Evolutionary conservation across 768 basidiomycete genomes (phyloP).

Genomic region (Tricholoma furcatifolium): DNA sequence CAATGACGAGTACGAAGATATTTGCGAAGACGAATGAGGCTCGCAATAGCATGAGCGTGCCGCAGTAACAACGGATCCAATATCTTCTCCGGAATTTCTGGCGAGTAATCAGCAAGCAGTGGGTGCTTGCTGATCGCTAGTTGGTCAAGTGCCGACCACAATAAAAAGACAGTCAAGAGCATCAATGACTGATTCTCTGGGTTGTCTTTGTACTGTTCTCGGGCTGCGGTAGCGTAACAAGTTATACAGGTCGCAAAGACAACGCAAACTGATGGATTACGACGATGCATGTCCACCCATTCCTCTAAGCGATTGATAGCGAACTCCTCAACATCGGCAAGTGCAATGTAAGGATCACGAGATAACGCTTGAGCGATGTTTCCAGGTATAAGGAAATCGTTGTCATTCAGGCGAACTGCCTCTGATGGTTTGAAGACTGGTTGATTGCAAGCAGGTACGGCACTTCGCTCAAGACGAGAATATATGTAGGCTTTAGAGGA

Average conservation of each 20-base stretch:
- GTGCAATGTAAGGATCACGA: slow-evolving; percentile 14
- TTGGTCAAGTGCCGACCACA: slow-evolving; percentile 49
- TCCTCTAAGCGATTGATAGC: slow-evolving; percentile 27
- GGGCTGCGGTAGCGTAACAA: slow-evolving; percentile 25
- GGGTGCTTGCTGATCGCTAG: slow-evolving; percentile 31
- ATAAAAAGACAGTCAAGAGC: slow-evolving; percentile 42
- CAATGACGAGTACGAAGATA: slow-evolving; percentile 31
- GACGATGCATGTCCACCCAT: slow-evolving; percentile 27
- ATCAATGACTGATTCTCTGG: slow-evolving; percentile 41
- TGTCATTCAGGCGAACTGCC: slow-evolving; percentile 15
- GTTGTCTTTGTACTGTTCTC: slow-evolving; percentile 26
- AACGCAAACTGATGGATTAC: slow-evolving; percentile 13
- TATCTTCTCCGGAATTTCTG: slow-evolving; percentile 37
- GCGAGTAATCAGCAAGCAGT: slow-evolving; percentile 41
- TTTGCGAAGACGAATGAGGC: slow-evolving; percentile 23
- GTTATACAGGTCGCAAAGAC: slow-evolving; percentile 25
- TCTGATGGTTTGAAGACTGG: slow-evolving; percentile 18
- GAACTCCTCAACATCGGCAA: slow-evolving; percentile 37
- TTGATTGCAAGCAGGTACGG: background rate
- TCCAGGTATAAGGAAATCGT: slow-evolving; percentile 6
- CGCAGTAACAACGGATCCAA: slow-evolving; percentile 43
- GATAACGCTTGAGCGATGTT: slow-evolving; percentile 1
- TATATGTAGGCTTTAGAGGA: slow-evolving; percentile 27
- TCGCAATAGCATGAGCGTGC: slow-evolving; percentile 23
- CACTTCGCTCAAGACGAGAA: slow-evolving; percentile 10